phyloP scores from a whole-genome alignment of 2,329 filamentous ascomycete genomes.

The Ceratocystis albifundus region DNA sequence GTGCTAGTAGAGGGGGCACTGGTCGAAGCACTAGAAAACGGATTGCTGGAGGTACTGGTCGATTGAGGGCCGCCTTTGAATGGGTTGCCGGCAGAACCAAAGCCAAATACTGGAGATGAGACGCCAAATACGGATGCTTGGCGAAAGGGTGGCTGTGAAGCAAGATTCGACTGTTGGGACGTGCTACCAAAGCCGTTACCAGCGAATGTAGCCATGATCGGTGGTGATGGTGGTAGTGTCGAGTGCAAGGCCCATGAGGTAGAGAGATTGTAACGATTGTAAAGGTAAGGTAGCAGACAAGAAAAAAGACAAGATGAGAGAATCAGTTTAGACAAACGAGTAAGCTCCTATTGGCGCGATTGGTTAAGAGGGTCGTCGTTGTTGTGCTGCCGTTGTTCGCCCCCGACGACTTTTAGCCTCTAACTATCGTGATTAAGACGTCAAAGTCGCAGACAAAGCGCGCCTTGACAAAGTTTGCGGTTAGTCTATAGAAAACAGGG shows the following conservation, averaged over 20 bases:
- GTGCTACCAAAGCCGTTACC: conserved; percentile 20
- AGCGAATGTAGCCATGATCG: conserved; percentile 19
- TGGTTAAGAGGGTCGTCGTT: too few relatives aligned
- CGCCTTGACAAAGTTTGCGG: too few relatives aligned
- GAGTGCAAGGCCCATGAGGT: not conserved
- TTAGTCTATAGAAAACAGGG: too few relatives aligned
- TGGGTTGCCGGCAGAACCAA: conserved; percentile 3
- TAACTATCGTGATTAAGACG: too few relatives aligned
- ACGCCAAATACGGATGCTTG: conserved; percentile 8
- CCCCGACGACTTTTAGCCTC: too few relatives aligned
- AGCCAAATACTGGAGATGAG: not conserved
- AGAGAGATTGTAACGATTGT: not conserved
- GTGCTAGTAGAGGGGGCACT: not conserved
- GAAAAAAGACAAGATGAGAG: not conserved
- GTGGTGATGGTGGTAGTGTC: conserved; percentile 9
- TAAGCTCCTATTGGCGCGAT: too few relatives aligned
- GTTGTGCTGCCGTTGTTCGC: too few relatives aligned
- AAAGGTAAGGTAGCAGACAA: not conserved
- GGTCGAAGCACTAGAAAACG: conserved; percentile 12
- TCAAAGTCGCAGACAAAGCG: too few relatives aligned
- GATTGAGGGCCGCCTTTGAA: conserved; percentile 13
- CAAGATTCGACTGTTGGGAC: conserved; percentile 5
- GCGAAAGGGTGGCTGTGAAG: conserved; percentile 21
- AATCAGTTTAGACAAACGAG: too few relatives aligned
- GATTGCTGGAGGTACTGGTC: conserved; percentile 10